Evolutionary conservation across 345 rosid species (phyloP).

Genomic region (Boechera retrofracta): DNA sequence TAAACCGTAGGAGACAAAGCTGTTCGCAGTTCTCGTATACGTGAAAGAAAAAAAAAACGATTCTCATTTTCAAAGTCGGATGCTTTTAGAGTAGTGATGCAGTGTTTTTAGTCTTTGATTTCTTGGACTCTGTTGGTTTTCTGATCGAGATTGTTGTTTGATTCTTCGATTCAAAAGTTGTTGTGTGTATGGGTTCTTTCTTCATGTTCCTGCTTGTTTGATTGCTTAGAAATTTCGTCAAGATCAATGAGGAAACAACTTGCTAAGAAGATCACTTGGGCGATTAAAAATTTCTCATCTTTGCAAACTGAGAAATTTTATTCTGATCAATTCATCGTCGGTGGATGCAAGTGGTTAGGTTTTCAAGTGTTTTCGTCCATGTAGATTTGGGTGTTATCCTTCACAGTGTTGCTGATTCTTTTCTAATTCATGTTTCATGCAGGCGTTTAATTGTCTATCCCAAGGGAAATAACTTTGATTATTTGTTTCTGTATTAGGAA

Average conservation of each 20-base stretch:
- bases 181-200: not conserved
- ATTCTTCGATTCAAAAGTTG: no score
- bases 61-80: no score
- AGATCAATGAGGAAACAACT: not conserved
- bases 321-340: slow-evolving; percentile 5
- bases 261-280: slow-evolving; percentile 16
- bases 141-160: not conserved
- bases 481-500: slow-evolving; percentile 70
- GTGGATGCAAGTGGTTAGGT: slow-evolving; percentile 21
- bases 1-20: no score
- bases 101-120: no score
- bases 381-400: not conserved
- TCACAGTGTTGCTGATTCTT: not conserved
- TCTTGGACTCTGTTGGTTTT: not conserved
- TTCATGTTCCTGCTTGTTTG: not conserved
- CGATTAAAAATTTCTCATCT: not conserved
- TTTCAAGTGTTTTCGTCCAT: slow-evolving; percentile 5
- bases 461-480: slow-evolving; percentile 73
- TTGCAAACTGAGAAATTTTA: not conserved
- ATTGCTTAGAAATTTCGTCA: not conserved
- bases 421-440: not conserved
- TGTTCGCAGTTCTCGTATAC: no score
- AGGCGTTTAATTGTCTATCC: slow-evolving; percentile 73
- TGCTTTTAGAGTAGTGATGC: no score
- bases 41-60: no score